Evolutionary conservation across 192 early-diverging fungal genomes (phyloP).

Genomic region (Rhizophagus clarus): DNA sequence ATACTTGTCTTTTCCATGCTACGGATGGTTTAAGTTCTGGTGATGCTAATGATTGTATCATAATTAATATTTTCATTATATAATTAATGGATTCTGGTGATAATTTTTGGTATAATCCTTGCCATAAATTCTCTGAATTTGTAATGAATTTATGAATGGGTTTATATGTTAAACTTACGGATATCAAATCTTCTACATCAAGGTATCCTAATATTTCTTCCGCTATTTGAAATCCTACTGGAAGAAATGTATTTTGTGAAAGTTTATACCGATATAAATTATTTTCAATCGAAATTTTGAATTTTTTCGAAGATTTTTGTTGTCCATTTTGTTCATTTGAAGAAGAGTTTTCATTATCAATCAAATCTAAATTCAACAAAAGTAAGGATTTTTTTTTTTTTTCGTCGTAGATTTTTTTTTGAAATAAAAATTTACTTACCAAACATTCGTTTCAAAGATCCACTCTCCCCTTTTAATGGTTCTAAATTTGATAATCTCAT

Average conservation of each 20-base stretch:
- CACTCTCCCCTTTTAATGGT: too few species aligned
- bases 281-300: neutral
- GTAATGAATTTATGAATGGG: constrained; percentile 16
- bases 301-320: too few species aligned
- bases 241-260: constrained; percentile 26
- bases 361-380: too few species aligned
- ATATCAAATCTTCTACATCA: constrained; percentile 25
- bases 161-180: constrained; percentile 26
- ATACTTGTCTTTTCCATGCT: constrained; percentile 27
- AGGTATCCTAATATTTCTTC: constrained; percentile 25
- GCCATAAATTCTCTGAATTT: neutral
- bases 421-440: too few species aligned
- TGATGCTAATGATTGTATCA: constrained; percentile 6
- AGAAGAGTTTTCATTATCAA: too few species aligned
- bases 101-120: constrained; percentile 2
- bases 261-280: constrained; percentile 3
- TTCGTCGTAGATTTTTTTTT: too few species aligned
- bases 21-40: neutral
- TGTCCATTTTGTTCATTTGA: too few species aligned
- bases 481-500: too few species aligned
- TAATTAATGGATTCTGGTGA: neutral
- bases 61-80: constrained; percentile 18
- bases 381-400: too few species aligned
- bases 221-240: constrained; percentile 23
- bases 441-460: too few species aligned